These are phyloP conservation scores for Taxawa tesnikishii DNA, from an alignment of 2,329 filamentous ascomycete species.

Conservation along the genomic window DNA sequence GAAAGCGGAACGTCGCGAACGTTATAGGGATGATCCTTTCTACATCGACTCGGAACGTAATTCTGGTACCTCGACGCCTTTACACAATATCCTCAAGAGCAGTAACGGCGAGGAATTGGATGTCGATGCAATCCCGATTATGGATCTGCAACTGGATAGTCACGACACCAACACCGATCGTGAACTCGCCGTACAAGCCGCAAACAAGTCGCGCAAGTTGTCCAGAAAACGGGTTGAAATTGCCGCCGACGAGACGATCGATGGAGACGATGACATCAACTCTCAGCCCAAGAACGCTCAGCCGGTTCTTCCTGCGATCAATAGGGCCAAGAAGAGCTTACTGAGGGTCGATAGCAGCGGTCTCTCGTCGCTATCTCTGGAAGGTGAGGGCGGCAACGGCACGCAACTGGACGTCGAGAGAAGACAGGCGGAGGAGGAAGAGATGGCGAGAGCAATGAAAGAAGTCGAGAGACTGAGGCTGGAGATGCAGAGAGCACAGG, in stretches of 20 bases:
- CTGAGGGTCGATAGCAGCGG: conserved; percentile 81
- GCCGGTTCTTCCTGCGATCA: conserved; percentile 20
- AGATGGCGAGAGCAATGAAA: conserved; percentile 79
- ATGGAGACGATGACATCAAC: conserved; percentile 14
- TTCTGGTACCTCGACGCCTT: conserved; percentile 58
- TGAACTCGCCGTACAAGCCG: conserved; percentile 4
- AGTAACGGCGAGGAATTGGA: conserved; percentile 71
- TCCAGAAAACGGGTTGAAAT: conserved; percentile 30
- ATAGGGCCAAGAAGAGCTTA: conserved; percentile 47
- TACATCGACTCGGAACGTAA: conserved; percentile 53
- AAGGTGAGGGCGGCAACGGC: conserved; percentile 29
- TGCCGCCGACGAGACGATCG: conserved; percentile 35
- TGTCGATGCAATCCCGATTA: conserved; percentile 90
- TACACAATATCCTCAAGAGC: conserved; percentile 57
- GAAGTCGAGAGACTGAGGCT: conserved; percentile 77
- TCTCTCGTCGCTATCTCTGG: conserved; percentile 60
- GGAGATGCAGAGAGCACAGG: conserved; percentile 77
- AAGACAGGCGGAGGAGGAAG: conserved; percentile 64
- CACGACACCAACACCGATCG: conserved; percentile 8
- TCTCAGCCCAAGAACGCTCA: conserved; percentile 8
- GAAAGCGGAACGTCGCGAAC: conserved; percentile 64
- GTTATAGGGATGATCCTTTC: conserved; percentile 88
- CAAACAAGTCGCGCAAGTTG: conserved; percentile 11
- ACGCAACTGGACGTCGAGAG: conserved; percentile 47
- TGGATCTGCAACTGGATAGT: conserved; percentile 67